Conservation (phyloP, 352 stramenopile species). For the Globisporangium okanoganense region DNA sequence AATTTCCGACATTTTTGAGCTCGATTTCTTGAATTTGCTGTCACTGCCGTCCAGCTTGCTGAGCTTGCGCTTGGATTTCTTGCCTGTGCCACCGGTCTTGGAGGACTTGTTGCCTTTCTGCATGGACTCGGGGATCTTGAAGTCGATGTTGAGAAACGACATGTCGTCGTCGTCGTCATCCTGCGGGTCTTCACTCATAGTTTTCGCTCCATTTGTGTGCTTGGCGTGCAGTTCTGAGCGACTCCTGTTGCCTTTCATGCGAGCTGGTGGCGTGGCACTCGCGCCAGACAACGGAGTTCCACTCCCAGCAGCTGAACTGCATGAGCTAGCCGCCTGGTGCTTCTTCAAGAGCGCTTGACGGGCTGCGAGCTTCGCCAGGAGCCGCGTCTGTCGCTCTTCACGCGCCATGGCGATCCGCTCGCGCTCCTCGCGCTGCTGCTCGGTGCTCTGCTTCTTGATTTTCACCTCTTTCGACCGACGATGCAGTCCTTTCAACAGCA, state of each 20-base stretch:
- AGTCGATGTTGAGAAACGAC: constrained; percentile 46
- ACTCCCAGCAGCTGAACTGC: not conserved
- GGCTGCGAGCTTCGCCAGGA: constrained; percentile 42
- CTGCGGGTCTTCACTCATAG: constrained; percentile 2
- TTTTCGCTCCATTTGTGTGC: not conserved
- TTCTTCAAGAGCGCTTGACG: constrained; percentile 16
- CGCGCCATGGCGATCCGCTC: constrained; percentile 64
- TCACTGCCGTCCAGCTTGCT: not conserved
- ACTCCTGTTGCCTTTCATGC: constrained; percentile 8
- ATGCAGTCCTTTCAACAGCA: constrained; percentile 54
- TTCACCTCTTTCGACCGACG: constrained; percentile 43
- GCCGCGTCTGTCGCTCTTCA: constrained; percentile 57
- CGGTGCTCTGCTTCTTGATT: constrained; percentile 34
- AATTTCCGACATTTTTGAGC: not conserved
- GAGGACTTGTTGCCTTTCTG: constrained; percentile 6
- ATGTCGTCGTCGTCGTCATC: constrained; percentile 33
- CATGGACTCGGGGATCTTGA: constrained; percentile 37
- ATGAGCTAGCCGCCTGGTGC: not conserved
- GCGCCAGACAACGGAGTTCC: not conserved
- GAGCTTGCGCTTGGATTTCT: constrained; percentile 6
- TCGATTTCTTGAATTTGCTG: not conserved
- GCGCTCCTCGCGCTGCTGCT: constrained; percentile 62
- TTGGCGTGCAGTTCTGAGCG: constrained; percentile 1
- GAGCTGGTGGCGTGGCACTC: not conserved
- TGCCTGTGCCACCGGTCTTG: not conserved